Evolutionary conservation across 2,329 filamentous ascomycete genomes (phyloP), one percentile per base, ranked within the genome.

Genomic region (Fusarium siculi): DNA sequence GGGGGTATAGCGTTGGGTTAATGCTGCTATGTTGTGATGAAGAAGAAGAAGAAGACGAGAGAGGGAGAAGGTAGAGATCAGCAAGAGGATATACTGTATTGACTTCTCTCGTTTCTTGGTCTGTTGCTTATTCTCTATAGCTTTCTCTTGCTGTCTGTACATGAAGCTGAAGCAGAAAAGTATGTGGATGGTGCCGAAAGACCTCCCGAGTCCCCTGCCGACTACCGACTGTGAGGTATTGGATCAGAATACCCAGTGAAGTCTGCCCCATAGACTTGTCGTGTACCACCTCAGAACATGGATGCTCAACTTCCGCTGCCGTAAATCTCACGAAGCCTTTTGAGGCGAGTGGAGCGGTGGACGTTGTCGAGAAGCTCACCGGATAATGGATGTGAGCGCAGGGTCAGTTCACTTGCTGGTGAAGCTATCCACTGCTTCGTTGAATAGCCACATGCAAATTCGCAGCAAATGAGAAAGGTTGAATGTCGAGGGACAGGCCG

Each of bases 401-500:
- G 40, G 40, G 40, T 42, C 40, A 7, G 5, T 9, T 14, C 2
- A n/a, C 14, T 23, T 10, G 8, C 40, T 23, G 21, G 40, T 42
- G 8, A 42, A 23, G 40, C 21, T 14, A 23, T 5, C 14, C 3
- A 23, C 21, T 9, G 40, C 21, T 10, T 42, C 14, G 21, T 23
- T 23, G 18, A 10, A 23, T 16, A 5, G 40, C 40, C 8, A 23
- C 15, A 42, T 16, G 8, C 21, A 42, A 1, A 9, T 42, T 42
- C 21, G 5, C 16, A 8, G 6, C 14, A n/a, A 23, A 5, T 42
- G 21, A 23, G 40, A 16, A 9, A 23, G 14, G 5, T 6, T 16
- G 0, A 0, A 23, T 1, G 14, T 10, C 6, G 8, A 10, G 21
- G 14, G 14, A 16, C 40, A 10, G 40, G 8, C 21, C 14, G 6